Conservation (phyloP, 306 rosid genomes). For the Vigna nakashimae region DNA sequence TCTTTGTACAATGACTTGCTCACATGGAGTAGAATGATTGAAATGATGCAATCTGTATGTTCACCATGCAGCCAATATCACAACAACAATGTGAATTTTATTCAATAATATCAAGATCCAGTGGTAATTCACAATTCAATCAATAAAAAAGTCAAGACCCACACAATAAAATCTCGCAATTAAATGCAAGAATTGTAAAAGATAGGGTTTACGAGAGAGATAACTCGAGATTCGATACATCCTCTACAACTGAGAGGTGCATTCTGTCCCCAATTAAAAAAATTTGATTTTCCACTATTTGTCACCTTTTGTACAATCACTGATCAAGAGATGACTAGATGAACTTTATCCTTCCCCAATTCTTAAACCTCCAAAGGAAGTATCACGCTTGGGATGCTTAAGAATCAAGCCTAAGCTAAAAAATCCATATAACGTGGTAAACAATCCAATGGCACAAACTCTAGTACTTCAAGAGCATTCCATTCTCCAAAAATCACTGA, state of each 20-base stretch:
- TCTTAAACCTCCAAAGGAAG: background rate
- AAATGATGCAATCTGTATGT: background rate
- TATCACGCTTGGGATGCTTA: background rate
- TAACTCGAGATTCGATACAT: background rate
- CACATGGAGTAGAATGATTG: constrained; percentile 1
- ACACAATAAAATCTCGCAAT: background rate
- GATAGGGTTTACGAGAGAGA: background rate
- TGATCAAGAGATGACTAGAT: background rate
- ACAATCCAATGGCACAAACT: background rate
- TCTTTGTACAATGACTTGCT: background rate
- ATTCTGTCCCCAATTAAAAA: background rate
- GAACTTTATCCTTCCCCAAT: background rate
- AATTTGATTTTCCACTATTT: background rate
- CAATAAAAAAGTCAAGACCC: background rate
- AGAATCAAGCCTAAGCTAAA: background rate
- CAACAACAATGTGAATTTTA: background rate
- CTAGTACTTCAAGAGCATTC: background rate
- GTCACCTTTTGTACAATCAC: background rate
- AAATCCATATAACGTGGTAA: background rate
- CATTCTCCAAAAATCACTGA: background rate
- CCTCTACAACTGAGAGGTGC: background rate
- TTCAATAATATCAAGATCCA: background rate
- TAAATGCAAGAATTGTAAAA: background rate
- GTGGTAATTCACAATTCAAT: background rate
- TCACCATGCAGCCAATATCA: background rate